Evolutionary conservation across 169 alveolate genomes (phyloP).

Genomic region (Perkinsus marinus): DNA sequence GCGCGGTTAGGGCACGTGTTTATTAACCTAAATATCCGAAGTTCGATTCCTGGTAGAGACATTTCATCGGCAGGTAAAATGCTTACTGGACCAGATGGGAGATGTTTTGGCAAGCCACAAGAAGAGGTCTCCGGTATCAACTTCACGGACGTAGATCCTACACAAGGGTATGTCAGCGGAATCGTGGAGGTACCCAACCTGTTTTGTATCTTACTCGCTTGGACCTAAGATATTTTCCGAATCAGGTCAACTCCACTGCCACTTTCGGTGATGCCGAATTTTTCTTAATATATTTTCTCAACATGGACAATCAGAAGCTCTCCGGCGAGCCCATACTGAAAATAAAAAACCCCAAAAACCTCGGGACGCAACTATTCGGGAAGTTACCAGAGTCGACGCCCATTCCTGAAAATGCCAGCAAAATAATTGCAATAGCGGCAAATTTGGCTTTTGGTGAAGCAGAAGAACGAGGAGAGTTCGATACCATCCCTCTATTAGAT

Average conservation of each 20-base stretch:
- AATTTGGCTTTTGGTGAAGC: neutral
- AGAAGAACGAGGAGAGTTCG: too few relatives aligned
- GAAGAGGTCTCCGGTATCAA: neutral
- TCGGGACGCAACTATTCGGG: neutral
- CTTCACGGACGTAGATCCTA: neutral
- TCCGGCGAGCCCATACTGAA: neutral
- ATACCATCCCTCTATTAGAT: too few relatives aligned
- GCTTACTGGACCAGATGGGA: neutral
- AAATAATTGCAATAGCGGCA: neutral
- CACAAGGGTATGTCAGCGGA: neutral
- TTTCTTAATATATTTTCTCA: neutral
- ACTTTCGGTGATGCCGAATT: neutral
- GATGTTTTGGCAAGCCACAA: neutral
- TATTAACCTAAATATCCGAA: too few relatives aligned
- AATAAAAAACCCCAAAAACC: neutral
- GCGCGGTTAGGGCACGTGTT: too few relatives aligned
- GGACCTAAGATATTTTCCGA: neutral
- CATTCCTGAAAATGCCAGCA: neutral
- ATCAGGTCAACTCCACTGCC: neutral
- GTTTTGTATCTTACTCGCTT: neutral
- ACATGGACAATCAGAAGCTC: neutral
- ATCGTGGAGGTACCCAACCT: neutral
- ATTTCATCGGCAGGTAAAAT: neutral
- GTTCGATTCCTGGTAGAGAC: neutral
- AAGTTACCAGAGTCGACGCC: neutral